Evolutionary conservation across 208 protist genomes (phyloP), one percentile per base, ranked within the genome.

Genomic region (Jaenimonas drosophilae): DNA sequence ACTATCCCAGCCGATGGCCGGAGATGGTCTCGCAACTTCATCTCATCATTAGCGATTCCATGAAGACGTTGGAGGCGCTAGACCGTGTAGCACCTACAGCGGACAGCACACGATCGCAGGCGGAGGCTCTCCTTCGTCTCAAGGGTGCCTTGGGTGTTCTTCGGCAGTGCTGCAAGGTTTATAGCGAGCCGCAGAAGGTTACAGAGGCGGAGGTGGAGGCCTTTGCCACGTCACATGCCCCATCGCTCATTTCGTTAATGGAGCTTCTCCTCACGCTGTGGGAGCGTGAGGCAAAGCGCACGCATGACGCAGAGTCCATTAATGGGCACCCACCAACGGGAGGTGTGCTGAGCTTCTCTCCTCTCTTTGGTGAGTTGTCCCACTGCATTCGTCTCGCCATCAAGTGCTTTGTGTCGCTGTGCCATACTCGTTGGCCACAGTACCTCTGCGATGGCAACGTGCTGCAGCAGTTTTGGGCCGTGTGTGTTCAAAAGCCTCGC

Each of bases 381-480:
- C 73, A 89, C 45, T 87, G 79, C 57, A 57, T 89, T 46, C 79
- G 79, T 24, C 45, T 89, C 25, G 47, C 54, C n/a, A 37, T 77
- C 16, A 93, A 93, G 62, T 86, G 76, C 51, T 44, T 88, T 39
- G 60, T 68, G 29, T 72, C 64, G 5, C 64, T 88, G 26, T 61
- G 64, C 17, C 36, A 46, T 0, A 51, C 31, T 4, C 70, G 79
- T 28, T 88, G 65, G 67, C 84, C 84, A 37, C 60, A 30, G 16
- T 76, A 62, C 59, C 59, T 87, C 34, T 88, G 80, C 52, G 61
- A 85, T n/a, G 49, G 48, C 54, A 30, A 40, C 2, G 55, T 47
- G 11, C 66, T 89, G 38, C 58, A 74, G 47, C 49, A 49, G 29
- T 64, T 93, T 30, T 87, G 54, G 42, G 24, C 37, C 39, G 29